Conservation (phyloP, 139 green algal genomes). For the Auxenochlorella pyrenoidosa region DNA sequence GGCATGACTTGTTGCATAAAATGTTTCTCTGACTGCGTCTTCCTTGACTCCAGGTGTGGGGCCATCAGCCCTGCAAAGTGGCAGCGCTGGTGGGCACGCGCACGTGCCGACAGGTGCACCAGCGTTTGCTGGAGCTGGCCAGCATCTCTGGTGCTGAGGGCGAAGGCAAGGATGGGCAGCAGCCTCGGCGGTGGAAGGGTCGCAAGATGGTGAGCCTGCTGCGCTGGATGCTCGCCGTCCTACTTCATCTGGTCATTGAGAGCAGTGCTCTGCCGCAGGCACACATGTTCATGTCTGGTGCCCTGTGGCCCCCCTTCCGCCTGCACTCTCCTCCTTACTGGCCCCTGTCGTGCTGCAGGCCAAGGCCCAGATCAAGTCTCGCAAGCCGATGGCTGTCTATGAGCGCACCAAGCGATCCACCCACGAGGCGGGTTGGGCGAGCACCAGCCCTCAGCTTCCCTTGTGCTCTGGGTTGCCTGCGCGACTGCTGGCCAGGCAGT, state of each 20-base stretch:
- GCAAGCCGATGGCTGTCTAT: neutral
- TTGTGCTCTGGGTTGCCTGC: neutral
- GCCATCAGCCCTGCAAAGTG: constrained; percentile 50
- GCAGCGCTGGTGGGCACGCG: constrained; percentile 48
- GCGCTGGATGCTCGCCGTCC: neutral
- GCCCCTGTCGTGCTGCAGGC: constrained; percentile 6
- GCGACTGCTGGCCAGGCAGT: too few relatives aligned
- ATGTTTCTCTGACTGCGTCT: neutral
- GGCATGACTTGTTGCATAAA: too few relatives aligned
- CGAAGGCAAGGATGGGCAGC: neutral
- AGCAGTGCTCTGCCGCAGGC: too few relatives aligned
- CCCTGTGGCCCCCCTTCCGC: too few relatives aligned
- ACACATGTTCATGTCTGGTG: too few relatives aligned
- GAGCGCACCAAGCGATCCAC: constrained; percentile 7
- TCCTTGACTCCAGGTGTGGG: constrained; percentile 40
- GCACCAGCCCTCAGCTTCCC: neutral
- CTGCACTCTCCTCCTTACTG: too few relatives aligned
- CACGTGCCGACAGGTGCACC: constrained; percentile 45
- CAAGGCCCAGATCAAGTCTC: neutral
- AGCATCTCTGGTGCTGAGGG: neutral
- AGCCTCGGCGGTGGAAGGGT: neutral
- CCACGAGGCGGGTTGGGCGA: neutral
- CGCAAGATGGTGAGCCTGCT: constrained; percentile 6
- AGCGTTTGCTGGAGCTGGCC: neutral
- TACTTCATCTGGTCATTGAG: too few relatives aligned